phyloP scores from a whole-genome alignment of 2,329 filamentous ascomycete genomes.

The Sarocladium kiliense region DNA sequence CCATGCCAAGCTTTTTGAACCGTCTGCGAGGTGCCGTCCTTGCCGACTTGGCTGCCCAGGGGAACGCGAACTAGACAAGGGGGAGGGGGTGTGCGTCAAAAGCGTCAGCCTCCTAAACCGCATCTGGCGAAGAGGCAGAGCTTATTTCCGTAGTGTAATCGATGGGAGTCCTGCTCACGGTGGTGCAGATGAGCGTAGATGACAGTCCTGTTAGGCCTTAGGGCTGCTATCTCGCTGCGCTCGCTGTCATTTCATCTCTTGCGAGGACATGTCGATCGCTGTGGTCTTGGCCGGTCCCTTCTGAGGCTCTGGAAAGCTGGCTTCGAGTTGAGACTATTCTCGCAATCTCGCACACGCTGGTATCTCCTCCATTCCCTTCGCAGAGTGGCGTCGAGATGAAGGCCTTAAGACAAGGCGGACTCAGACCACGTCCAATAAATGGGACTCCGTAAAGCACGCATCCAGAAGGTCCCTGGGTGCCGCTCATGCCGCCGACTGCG shows the following conservation, averaged over 20 bases:
- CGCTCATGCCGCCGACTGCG: too few species aligned
- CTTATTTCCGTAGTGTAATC: constrained; percentile 4
- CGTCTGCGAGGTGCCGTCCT: constrained; percentile 30
- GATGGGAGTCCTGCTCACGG: background rate
- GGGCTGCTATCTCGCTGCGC: too few species aligned
- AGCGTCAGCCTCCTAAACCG: constrained; percentile 1
- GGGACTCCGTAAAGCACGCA: background rate
- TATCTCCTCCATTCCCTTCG: too few species aligned
- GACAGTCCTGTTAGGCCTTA: too few species aligned
- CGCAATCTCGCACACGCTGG: too few species aligned
- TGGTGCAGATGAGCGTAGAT: background rate
- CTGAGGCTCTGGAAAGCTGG: background rate
- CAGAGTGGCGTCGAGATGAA: too few species aligned
- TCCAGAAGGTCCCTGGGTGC: background rate
- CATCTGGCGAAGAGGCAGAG: background rate
- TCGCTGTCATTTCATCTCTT: background rate
- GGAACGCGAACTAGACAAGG: constrained; percentile 1
- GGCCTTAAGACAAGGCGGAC: background rate
- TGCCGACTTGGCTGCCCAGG: constrained; percentile 30
- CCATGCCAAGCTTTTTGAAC: constrained; percentile 19
- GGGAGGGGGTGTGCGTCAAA: constrained; percentile 4
- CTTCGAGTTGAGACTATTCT: too few species aligned
- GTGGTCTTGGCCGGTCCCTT: background rate
- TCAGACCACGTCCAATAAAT: background rate
- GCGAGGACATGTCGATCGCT: background rate